Percentiles rank a stretch among this genome's conserved stretches.
phyloP scores from a whole-genome alignment of 1,284 basidiomycete species.

The Tausonia pullulans region DNA sequence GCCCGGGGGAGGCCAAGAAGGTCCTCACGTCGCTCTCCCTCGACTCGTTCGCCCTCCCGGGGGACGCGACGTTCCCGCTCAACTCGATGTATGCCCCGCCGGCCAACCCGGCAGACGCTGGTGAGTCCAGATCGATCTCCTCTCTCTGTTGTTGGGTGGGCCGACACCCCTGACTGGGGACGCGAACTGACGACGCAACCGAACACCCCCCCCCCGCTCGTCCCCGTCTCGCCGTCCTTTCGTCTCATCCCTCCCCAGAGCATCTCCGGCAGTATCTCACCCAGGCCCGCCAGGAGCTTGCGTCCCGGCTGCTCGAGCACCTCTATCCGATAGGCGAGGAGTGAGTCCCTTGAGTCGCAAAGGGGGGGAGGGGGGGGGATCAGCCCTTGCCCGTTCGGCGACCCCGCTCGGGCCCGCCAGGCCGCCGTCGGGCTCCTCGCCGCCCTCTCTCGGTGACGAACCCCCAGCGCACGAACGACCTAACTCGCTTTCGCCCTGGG shows the following conservation, averaged over 20 bases:
- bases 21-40: conserved; percentile 80
- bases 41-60: conserved; percentile 86
- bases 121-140: conserved; percentile 41
- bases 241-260: conserved; percentile 41
- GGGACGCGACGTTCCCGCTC: conserved; percentile 88
- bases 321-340: conserved; percentile 50
- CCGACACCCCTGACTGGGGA: not conserved
- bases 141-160: conserved; percentile 2
- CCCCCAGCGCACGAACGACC: too few species aligned
- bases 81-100: conserved; percentile 86
- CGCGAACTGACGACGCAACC: too few species aligned
- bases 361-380: conserved; percentile 41
- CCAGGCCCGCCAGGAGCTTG: conserved; percentile 86
- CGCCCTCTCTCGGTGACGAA: not conserved
- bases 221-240: not conserved
- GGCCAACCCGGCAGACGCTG: conserved; percentile 63
- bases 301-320: conserved; percentile 70
- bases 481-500: not conserved
- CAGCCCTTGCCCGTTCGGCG: too few species aligned
- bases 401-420: too few species aligned
- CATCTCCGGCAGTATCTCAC: conserved; percentile 81
- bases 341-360: conserved; percentile 38
- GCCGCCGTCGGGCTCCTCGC: conserved; percentile 5
- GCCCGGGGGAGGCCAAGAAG: conserved; percentile 79
- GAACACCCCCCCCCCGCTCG: conserved; percentile 22